phyloP scores from a whole-genome alignment of 805 yeast genomes.

The Wickerhamiella lipophila region DNA sequence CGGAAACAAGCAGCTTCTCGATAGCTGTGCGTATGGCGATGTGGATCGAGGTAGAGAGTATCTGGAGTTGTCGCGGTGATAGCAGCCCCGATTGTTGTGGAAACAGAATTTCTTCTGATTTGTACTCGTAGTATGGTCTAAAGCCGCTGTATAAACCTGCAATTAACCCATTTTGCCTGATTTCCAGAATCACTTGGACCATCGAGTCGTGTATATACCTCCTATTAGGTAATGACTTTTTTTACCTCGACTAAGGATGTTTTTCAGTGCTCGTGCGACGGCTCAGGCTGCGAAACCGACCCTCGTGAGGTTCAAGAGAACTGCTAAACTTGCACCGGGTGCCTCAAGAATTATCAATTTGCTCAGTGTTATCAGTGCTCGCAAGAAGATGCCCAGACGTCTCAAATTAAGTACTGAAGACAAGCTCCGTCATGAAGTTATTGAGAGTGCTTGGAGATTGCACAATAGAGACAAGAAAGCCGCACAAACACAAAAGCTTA shows the following conservation, averaged over 20 bases:
- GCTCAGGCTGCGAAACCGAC: slow-evolving; percentile 12
- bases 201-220: slow-evolving; percentile 7
- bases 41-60: slow-evolving; percentile 12
- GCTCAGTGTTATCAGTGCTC: slow-evolving; percentile 73
- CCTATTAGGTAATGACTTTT: background rate
- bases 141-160: slow-evolving; percentile 16
- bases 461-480: slow-evolving; percentile 42
- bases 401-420: slow-evolving; percentile 70
- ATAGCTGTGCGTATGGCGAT: slow-evolving; percentile 9
- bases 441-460: slow-evolving; percentile 70
- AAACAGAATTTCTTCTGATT: background rate
- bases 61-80: background rate
- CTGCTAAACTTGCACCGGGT: slow-evolving; percentile 36
- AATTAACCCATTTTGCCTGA: slow-evolving; percentile 10
- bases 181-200: slow-evolving; percentile 15
- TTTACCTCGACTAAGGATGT: background rate
- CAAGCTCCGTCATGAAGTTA: slow-evolving; percentile 67
- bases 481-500: slow-evolving; percentile 27
- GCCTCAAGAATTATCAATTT: slow-evolving; percentile 40
- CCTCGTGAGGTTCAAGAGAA: slow-evolving; percentile 35
- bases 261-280: slow-evolving; percentile 5
- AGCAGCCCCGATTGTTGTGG: slow-evolving; percentile 6
- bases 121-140: slow-evolving; percentile 10
- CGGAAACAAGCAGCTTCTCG: slow-evolving; percentile 14
- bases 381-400: slow-evolving; percentile 76